A percentile compares a stretch with the other conserved stretches of the same genome.
Conservation (phyloP, 805 yeast species). For the Suhomyces xylopsoci region DNA sequence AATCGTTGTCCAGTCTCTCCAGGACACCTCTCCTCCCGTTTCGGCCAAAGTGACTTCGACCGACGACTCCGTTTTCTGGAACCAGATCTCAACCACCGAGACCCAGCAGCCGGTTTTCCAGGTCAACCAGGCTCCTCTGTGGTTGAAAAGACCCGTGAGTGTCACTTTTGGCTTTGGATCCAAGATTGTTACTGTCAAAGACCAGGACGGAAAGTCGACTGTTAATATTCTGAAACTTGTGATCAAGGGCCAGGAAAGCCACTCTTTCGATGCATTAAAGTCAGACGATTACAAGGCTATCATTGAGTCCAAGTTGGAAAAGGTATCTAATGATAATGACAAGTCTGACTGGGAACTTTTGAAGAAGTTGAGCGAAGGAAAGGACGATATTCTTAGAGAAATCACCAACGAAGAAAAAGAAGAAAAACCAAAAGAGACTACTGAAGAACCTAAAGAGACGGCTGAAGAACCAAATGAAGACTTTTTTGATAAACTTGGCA, state of each 20-base stretch:
- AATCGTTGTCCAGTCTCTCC: conserved; percentile 77
- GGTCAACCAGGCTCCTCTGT: conserved; percentile 78
- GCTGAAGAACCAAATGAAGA: conserved; percentile 12
- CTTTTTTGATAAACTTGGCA: conserved; percentile 39
- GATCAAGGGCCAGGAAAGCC: conserved; percentile 29
- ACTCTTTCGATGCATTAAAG: conserved; percentile 52
- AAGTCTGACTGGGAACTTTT: conserved; percentile 67
- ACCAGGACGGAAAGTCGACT: conserved; percentile 38
- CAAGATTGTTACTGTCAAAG: conserved; percentile 60
- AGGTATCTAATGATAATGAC: conserved; percentile 28
- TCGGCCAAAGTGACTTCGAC: conserved; percentile 40
- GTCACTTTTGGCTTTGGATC: conserved; percentile 95
- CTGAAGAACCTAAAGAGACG: neutral
- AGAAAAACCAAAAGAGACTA: neutral
- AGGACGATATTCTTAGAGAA: conserved; percentile 44
- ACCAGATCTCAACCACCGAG: conserved; percentile 62
- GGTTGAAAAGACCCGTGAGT: conserved; percentile 74
- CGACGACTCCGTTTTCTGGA: conserved; percentile 84
- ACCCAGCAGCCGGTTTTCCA: conserved; percentile 71
- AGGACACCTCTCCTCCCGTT: conserved; percentile 70
- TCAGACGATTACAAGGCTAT: conserved; percentile 51
- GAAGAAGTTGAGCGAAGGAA: conserved; percentile 51
- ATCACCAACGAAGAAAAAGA: conserved; percentile 9
- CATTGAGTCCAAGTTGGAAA: conserved; percentile 50
- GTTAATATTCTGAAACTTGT: conserved; percentile 44